Evolutionary conservation across 2,329 filamentous ascomycete species (phyloP).

Genomic region (Dothidotthia symphoricarpi): DNA sequence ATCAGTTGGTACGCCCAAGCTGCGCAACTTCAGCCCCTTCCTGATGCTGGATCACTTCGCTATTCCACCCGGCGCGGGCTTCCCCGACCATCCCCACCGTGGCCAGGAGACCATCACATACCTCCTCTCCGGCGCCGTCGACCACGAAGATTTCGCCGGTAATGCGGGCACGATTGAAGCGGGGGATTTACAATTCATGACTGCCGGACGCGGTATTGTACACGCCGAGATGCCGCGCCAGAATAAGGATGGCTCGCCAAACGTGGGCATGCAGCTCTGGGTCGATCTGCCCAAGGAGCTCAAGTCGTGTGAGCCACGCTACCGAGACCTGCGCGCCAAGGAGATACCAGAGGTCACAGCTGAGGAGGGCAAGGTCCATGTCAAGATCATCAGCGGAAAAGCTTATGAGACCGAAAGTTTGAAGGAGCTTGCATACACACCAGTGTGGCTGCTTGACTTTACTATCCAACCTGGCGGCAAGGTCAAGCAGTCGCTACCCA

Average conservation of each 20-base stretch:
- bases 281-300: constrained; percentile 81
- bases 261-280: constrained; percentile 91
- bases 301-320: constrained; percentile 87
- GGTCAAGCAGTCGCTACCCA: constrained; percentile 71
- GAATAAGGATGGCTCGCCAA: constrained; percentile 71
- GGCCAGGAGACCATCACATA: constrained; percentile 92
- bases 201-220: constrained; percentile 84
- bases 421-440: constrained; percentile 90
- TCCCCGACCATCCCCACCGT: constrained; percentile 80
- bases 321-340: constrained; percentile 74
- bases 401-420: constrained; percentile 81
- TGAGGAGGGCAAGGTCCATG: constrained; percentile 69
- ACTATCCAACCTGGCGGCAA: constrained; percentile 75
- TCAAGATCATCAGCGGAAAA: constrained; percentile 90
- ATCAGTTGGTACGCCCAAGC: constrained; percentile 77
- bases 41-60: constrained; percentile 92
- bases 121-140: constrained; percentile 77
- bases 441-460: constrained; percentile 92
- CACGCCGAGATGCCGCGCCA: constrained; percentile 93
- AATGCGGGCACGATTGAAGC: constrained; percentile 78
- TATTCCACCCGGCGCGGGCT: constrained; percentile 76
- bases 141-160: constrained; percentile 90
- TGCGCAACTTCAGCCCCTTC: constrained; percentile 88
- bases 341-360: constrained; percentile 77
- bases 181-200: constrained; percentile 98